These are phyloP conservation scores for Boletus coccyginus DNA, from an alignment of 768 basidiomycete species.

Conservation along the genomic window DNA sequence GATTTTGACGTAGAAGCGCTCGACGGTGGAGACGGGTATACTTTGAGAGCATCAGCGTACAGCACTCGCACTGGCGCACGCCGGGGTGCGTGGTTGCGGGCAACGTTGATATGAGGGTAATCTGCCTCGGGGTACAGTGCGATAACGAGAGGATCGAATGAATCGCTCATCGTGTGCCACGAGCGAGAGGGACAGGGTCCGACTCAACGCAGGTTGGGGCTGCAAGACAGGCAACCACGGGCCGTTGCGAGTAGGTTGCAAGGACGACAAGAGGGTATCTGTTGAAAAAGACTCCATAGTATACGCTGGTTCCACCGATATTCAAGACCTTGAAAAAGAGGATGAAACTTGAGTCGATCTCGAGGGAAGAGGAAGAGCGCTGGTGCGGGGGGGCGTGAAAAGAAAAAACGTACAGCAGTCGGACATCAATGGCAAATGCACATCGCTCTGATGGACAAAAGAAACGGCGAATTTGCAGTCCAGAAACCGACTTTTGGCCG, in stretches of 20 bases:
- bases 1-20: conserved; percentile 25
- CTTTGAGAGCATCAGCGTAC: conserved; percentile 18
- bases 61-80: conserved; percentile 10
- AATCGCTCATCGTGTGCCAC: conserved; percentile 21
- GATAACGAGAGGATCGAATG: conserved; percentile 25
- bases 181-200: conserved; percentile 10
- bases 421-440: conserved; percentile 24
- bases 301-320: conserved; percentile 31
- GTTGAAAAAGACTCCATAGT: conserved; percentile 31
- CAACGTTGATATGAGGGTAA: conserved; percentile 13
- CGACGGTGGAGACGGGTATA: conserved; percentile 31
- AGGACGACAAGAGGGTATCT: conserved; percentile 26
- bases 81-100: conserved; percentile 6
- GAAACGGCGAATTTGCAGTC: conserved; percentile 1
- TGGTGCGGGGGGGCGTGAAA: background rate
- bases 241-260: conserved; percentile 9
- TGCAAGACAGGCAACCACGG: conserved; percentile 14
- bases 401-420: conserved; percentile 16
- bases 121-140: conserved; percentile 12
- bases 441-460: conserved; percentile 21
- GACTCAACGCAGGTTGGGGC: conserved; percentile 10
- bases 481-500: conserved; percentile 5
- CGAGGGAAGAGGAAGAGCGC: too few relatives aligned
- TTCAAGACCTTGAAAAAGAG: conserved; percentile 29
- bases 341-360: background rate